These are phyloP conservation scores for Amaranthus cruentus DNA, from an alignment of 148 eudicot species.

Conservation along the genomic window DNA sequence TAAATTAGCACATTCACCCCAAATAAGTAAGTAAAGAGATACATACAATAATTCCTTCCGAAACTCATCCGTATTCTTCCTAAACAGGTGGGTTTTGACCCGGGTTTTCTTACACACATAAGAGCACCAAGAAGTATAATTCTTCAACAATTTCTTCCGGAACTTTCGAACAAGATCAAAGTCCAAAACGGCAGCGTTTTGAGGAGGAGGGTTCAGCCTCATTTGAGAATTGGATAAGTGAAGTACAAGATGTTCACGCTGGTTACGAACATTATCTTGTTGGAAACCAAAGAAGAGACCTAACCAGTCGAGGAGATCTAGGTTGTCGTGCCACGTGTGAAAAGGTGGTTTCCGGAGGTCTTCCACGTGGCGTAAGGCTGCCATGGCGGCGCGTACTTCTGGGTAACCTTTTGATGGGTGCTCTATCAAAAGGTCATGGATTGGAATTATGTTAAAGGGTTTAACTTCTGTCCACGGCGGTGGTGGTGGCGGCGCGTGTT, in stretches of 20 bases:
- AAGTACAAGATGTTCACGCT: conserved; percentile 79
- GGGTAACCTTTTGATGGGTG: conserved; percentile 80
- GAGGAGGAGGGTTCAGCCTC: conserved; percentile 58
- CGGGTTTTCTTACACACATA: conserved; percentile 39
- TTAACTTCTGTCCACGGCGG: conserved; percentile 15
- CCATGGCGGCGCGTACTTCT: conserved; percentile 79
- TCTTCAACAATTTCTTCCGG: conserved; percentile 48
- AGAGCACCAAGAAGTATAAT: conserved; percentile 69
- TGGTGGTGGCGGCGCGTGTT: conserved; percentile 35
- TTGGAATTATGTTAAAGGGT: conserved; percentile 74
- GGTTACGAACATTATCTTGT: conserved; percentile 70
- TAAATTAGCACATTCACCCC: conserved; percentile 86
- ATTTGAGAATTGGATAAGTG: conserved; percentile 80
- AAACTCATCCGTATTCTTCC: conserved; percentile 40
- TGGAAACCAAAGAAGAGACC: conserved; percentile 83
- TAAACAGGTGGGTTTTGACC: conserved; percentile 33
- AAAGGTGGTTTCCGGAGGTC: conserved; percentile 80
- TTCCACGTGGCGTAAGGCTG: conserved; percentile 51
- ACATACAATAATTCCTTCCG: conserved; percentile 70
- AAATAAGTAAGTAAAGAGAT: conserved; percentile 58
- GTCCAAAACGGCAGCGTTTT: conserved; percentile 44
- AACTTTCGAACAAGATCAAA: conserved; percentile 46
- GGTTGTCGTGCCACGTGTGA: conserved; percentile 32
- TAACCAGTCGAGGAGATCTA: conserved; percentile 85
- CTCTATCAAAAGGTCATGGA: conserved; percentile 56